phyloP scores from a whole-genome alignment of 768 basidiomycete genomes.

The Amanita thiersii region DNA sequence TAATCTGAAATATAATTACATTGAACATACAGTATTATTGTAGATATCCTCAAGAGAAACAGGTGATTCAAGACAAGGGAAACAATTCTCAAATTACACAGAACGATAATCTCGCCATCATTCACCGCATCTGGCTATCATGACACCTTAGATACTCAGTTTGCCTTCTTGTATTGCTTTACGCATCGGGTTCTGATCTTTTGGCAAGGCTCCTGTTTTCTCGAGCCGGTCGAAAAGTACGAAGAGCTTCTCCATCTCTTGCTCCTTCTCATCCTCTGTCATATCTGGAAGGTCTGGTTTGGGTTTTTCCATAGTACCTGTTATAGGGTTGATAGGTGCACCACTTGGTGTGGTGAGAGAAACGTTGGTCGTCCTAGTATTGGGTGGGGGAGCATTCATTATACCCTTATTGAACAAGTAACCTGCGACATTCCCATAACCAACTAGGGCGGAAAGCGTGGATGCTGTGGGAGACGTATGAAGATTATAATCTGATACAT shows the following conservation, averaged over 20 bases:
- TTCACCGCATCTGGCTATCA: not conserved
- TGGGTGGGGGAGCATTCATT: conserved; percentile 45
- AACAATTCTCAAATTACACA: too few relatives aligned
- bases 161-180: conserved; percentile 48
- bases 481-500: not conserved
- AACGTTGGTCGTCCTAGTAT: conserved; percentile 19
- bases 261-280: conserved; percentile 94
- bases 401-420: conserved; percentile 91
- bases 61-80: not conserved
- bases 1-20: too few relatives aligned
- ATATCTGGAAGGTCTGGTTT: conserved; percentile 44
- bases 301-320: conserved; percentile 54
- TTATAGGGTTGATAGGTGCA: conserved; percentile 72
- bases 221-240: conserved; percentile 88
- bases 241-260: conserved; percentile 87
- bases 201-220: conserved; percentile 58
- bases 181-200: conserved; percentile 64
- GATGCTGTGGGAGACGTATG: conserved; percentile 33
- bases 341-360: conserved; percentile 26
- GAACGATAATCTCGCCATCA: too few relatives aligned
- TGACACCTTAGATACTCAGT: conserved; percentile 9
- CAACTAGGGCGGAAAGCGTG: conserved; percentile 67
- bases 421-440: conserved; percentile 94
- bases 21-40: too few relatives aligned
- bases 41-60: too few relatives aligned